Conservation (phyloP, 768 basidiomycete genomes). For the Peribolospora kevripleyi region DNA sequence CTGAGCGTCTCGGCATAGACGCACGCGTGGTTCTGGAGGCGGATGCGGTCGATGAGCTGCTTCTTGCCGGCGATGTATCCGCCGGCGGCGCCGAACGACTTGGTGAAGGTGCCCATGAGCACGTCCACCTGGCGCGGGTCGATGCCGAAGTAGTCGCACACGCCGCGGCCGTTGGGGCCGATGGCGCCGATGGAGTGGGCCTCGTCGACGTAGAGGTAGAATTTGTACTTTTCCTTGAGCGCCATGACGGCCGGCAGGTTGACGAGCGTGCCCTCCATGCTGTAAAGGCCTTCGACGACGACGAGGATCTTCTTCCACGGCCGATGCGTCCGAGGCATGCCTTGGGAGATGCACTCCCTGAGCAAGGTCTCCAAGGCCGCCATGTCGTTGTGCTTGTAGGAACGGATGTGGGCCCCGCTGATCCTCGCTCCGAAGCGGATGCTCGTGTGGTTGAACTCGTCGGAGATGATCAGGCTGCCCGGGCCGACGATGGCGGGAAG, state of each 20-base stretch:
- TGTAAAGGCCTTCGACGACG: slow-evolving; percentile 84
- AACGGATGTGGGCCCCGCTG: slow-evolving; percentile 64
- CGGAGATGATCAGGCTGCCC: slow-evolving; percentile 83
- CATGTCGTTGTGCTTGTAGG: slow-evolving; percentile 98
- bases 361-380: slow-evolving; percentile 49
- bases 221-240: slow-evolving; percentile 92
- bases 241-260: slow-evolving; percentile 60
- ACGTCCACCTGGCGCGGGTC: slow-evolving; percentile 62
- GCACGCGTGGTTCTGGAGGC: slow-evolving; percentile 54
- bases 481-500: slow-evolving; percentile 76
- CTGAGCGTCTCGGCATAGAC: slow-evolving; percentile 74
- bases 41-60: slow-evolving; percentile 51
- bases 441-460: slow-evolving; percentile 86
- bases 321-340: slow-evolving; percentile 90
- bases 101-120: slow-evolving; percentile 94
- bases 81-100: slow-evolving; percentile 63
- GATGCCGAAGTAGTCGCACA: slow-evolving; percentile 78
- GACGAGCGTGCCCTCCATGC: slow-evolving; percentile 92
- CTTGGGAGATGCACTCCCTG: slow-evolving; percentile 80
- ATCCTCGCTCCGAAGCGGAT: slow-evolving; percentile 79
- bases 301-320: slow-evolving; percentile 97
- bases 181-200: slow-evolving; percentile 93
- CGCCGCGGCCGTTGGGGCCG: slow-evolving; percentile 80
- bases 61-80: slow-evolving; percentile 82
- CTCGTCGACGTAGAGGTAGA: slow-evolving; percentile 87